phyloP scores from a whole-genome alignment of 106 monocot species.

The Cymbidium sinense region DNA sequence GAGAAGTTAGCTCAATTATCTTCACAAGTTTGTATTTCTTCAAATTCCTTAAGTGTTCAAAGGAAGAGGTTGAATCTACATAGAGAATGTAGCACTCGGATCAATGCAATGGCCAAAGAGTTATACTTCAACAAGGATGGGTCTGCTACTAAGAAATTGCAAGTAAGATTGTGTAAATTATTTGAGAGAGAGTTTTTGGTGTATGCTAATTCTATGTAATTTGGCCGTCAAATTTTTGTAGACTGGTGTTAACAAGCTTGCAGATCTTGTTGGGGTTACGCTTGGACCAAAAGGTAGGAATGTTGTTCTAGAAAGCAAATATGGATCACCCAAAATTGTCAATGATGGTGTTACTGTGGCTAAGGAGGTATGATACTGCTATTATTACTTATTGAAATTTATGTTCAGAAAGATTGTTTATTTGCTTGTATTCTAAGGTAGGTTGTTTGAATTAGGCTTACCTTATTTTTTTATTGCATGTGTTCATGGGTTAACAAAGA shows the following conservation, averaged over 20 bases:
- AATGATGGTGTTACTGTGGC: constrained; percentile 97
- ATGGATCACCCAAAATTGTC: constrained; percentile 96
- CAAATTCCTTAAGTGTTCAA: constrained; percentile 21
- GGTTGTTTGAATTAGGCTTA: too few relatives aligned
- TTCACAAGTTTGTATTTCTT: constrained; percentile 11
- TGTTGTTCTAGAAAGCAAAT: constrained; percentile 97
- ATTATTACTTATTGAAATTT: background rate
- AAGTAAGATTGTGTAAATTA: constrained; percentile 36
- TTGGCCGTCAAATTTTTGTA: constrained; percentile 18
- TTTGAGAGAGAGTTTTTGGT: background rate
- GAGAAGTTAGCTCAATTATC: constrained; percentile 20
- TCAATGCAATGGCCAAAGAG: constrained; percentile 88
- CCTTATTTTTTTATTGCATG: too few relatives aligned
- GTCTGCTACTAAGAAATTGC: constrained; percentile 84
- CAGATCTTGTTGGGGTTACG: constrained; percentile 93
- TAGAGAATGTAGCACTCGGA: constrained; percentile 25
- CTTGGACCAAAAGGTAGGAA: constrained; percentile 97
- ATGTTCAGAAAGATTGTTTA: background rate
- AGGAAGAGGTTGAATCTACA: constrained; percentile 27
- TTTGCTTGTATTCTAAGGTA: background rate
- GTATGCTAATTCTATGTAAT: background rate
- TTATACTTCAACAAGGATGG: constrained; percentile 95
- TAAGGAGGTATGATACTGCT: constrained; percentile 45
- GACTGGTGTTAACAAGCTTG: constrained; percentile 94
- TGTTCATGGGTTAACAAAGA: too few relatives aligned